A percentile compares a stretch with the other conserved stretches of the same genome.
Conservation (phyloP, 805 yeast species). For the Limtongia smithiae region DNA sequence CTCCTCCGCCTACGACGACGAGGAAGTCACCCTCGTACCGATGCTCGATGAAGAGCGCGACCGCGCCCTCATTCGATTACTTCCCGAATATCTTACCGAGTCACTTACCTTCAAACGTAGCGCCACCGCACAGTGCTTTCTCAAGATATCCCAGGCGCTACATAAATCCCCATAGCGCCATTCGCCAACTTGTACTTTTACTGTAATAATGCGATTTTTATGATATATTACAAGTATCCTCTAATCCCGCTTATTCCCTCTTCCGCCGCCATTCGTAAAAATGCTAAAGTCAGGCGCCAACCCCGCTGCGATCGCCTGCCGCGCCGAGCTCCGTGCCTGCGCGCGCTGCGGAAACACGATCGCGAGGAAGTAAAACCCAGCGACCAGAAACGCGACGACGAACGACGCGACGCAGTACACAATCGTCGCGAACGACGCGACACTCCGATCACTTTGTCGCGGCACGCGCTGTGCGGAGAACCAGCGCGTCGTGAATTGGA, state of each 20-base stretch:
- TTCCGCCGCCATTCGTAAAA: conserved; percentile 5
- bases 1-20: conserved; percentile 23
- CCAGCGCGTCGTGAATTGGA: conserved; percentile 62
- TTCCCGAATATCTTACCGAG: conserved; percentile 34
- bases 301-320: conserved; percentile 19
- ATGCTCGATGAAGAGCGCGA: conserved; percentile 30
- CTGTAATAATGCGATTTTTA: not conserved
- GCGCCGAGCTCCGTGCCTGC: conserved; percentile 13
- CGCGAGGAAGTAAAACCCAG: conserved; percentile 26
- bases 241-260: conserved; percentile 22
- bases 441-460: conserved; percentile 13
- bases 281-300: conserved; percentile 25
- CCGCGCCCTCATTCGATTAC: conserved; percentile 18
- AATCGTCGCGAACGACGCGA: conserved; percentile 22
- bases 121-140: conserved; percentile 32
- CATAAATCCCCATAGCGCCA: no score
- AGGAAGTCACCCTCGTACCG: conserved; percentile 31
- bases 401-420: conserved; percentile 28
- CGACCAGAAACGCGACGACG: conserved; percentile 23
- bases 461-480: conserved; percentile 22
- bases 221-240: not conserved
- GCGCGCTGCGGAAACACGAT: conserved; percentile 31
- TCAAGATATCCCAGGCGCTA: conserved; percentile 33
- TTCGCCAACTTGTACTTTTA: no score
- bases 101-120: conserved; percentile 31